Conservation (phyloP, 83 land plant genomes). For the Thuja plicata region DNA sequence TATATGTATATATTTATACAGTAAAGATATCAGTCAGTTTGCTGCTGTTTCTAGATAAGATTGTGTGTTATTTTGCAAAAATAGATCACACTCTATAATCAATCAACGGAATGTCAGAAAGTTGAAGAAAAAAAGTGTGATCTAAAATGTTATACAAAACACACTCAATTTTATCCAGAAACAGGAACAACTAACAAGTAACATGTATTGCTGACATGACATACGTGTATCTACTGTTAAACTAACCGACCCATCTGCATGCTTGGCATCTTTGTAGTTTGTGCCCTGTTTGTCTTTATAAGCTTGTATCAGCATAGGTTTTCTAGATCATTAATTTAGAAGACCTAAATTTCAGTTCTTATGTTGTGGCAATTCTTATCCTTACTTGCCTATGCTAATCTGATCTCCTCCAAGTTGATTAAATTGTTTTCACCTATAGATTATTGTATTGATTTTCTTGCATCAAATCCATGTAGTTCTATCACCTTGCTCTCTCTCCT, state of each 20-base stretch:
- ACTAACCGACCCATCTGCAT: not conserved
- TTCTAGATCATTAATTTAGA: not conserved
- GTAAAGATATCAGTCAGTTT: no score
- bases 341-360: not conserved
- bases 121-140: no score
- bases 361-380: not conserved
- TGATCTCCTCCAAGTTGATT: not conserved
- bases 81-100: no score
- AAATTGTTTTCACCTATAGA: not conserved
- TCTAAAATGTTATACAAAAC: no score
- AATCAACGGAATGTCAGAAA: no score
- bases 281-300: not conserved
- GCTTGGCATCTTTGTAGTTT: not conserved
- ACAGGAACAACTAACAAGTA: no score
- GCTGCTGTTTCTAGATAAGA: no score
- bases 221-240: not conserved
- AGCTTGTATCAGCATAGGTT: not conserved
- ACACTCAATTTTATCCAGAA: no score
- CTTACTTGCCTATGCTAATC: not conserved
- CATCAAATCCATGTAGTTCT: not conserved
- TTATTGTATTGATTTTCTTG: not conserved
- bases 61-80: no score
- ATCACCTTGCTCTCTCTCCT: not conserved
- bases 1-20: not conserved
- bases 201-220: not conserved